Percentiles rank a stretch among this genome's conserved stretches.
These are phyloP conservation scores for Fusarium virguliforme DNA, from an alignment of 2,329 filamentous ascomycete genomes.

Conservation along the genomic window DNA sequence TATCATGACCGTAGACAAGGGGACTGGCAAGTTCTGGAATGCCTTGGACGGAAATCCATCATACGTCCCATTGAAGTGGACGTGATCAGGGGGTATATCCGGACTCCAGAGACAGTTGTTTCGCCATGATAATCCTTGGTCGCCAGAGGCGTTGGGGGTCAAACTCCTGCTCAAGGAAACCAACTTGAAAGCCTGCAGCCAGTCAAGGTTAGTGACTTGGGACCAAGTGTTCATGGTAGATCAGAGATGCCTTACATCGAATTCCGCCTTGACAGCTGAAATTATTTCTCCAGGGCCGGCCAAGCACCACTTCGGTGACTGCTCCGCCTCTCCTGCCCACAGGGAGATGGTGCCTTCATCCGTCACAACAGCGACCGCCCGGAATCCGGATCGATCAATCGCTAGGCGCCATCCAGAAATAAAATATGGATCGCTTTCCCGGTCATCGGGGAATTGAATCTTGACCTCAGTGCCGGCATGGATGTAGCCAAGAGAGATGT, in stretches of 20 bases:
- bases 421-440: background rate
- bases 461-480: conserved; percentile 15
- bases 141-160: background rate
- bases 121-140: conserved; percentile 1
- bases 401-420: conserved; percentile 30
- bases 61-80: background rate
- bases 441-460: conserved; percentile 1
- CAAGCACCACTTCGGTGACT: conserved; percentile 17
- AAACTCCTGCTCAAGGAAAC: conserved; percentile 5
- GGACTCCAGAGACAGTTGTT: conserved; percentile 10
- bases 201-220: background rate
- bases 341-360: conserved; percentile 9
- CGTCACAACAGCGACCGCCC: conserved; percentile 17
- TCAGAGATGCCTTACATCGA: conserved; percentile 18
- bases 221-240: no score
- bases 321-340: conserved; percentile 24
- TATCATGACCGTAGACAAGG: conserved; percentile 1
- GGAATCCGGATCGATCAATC: conserved; percentile 15
- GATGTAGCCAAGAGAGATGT: conserved; percentile 25
- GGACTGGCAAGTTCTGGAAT: background rate
- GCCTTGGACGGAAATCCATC: background rate
- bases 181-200: conserved; percentile 1
- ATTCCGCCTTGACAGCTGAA: conserved; percentile 18
- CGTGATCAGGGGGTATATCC: conserved; percentile 2
- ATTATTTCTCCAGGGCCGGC: conserved; percentile 1